Evolutionary conservation across 129 eudicot species (phyloP).

Genomic region (Oenanthe sinensis): DNA sequence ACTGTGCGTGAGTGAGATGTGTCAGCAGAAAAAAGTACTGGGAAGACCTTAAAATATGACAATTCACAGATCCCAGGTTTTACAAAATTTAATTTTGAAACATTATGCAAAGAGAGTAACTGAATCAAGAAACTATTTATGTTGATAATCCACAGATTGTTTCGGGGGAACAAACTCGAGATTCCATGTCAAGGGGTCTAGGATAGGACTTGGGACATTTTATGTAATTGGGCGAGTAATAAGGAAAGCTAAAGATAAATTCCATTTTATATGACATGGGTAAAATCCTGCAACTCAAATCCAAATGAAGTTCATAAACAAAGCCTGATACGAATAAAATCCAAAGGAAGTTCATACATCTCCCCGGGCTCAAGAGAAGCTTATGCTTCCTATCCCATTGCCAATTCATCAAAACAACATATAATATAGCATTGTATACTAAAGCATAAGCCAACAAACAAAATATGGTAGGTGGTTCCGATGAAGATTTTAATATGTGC

Average conservation of each 20-base stretch:
- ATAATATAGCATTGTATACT: background rate
- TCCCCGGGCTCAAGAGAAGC: background rate
- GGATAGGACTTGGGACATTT: background rate
- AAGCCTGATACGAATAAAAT: background rate
- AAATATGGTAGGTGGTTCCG: background rate
- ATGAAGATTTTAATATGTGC: slow-evolving; percentile 10
- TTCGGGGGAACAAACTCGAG: background rate
- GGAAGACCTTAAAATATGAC: background rate
- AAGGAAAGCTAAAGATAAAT: too few relatives aligned
- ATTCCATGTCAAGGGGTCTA: background rate
- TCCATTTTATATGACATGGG: background rate
- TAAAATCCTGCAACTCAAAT: background rate
- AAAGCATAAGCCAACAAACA: background rate
- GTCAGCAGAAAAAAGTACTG: background rate
- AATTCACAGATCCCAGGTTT: background rate
- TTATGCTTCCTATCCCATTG: background rate
- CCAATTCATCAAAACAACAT: background rate
- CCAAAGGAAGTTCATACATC: background rate
- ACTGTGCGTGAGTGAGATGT: background rate
- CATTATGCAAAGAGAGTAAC: background rate
- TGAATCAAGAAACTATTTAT: background rate
- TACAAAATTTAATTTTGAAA: background rate
- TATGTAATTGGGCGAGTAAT: too few relatives aligned
- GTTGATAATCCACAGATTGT: background rate
- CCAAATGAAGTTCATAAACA: background rate